phyloP scores from a whole-genome alignment of 768 basidiomycete species.

The Paxillus ammoniavirescens region DNA sequence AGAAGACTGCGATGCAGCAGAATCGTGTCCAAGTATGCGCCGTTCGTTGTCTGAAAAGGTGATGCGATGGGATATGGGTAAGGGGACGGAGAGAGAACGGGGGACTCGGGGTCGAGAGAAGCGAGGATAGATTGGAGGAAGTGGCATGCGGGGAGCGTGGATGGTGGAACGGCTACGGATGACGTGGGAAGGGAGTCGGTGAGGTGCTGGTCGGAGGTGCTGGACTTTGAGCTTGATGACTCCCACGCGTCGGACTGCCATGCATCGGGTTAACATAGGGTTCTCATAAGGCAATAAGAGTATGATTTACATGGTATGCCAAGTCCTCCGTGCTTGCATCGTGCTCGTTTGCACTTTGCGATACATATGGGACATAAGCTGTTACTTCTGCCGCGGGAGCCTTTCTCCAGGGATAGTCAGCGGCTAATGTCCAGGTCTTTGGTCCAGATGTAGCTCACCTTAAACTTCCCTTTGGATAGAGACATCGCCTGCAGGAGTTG shows the following conservation, averaged over 20 bases:
- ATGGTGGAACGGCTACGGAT: constrained; percentile 9
- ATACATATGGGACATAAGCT: constrained; percentile 26
- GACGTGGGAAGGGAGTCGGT: constrained; percentile 15
- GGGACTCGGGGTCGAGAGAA: constrained; percentile 46
- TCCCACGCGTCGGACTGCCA: constrained; percentile 45
- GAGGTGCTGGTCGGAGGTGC: constrained; percentile 28
- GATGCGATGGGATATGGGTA: constrained; percentile 31
- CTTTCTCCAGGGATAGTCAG: constrained; percentile 34
- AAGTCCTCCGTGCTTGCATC: constrained; percentile 46
- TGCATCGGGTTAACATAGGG: background rate
- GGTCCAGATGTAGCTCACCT: constrained; percentile 24
- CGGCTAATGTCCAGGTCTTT: background rate
- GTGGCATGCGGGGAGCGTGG: constrained; percentile 49
- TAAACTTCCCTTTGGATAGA: constrained; percentile 34
- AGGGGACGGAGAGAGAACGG: constrained; percentile 31
- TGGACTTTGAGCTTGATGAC: constrained; percentile 45
- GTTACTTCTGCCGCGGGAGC: constrained; percentile 19
- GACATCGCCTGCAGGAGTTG: constrained; percentile 51
- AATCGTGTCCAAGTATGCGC: constrained; percentile 75
- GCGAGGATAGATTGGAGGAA: constrained; percentile 60
- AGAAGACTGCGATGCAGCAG: constrained; percentile 76
- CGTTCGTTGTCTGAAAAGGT: constrained; percentile 54
- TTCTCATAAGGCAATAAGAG: background rate
- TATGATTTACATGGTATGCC: constrained; percentile 39
- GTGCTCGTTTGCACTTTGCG: constrained; percentile 36